phyloP scores from a whole-genome alignment of 2,329 filamentous ascomycete genomes.

The Lasiodiplodia sp. region DNA sequence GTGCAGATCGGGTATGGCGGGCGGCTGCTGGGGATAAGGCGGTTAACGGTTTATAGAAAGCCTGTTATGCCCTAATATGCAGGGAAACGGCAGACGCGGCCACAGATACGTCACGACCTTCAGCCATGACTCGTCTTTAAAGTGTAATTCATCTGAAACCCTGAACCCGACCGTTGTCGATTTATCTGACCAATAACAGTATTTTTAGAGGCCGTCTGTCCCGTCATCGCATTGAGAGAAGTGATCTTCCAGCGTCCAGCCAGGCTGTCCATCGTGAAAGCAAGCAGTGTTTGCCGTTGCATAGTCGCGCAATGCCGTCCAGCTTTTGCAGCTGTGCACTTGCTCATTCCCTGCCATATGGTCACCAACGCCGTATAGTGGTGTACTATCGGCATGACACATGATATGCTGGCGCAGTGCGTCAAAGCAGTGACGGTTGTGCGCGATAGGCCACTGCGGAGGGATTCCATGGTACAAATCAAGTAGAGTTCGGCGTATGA shows the following conservation, averaged over 20 bases:
- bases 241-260: constrained; percentile 9
- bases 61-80: not conserved
- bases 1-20: not conserved
- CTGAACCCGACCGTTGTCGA: not conserved
- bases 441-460: not conserved
- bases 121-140: not conserved
- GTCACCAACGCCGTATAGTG: not conserved
- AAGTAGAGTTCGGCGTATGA: constrained; percentile 1
- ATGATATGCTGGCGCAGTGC: constrained; percentile 6
- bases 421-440: constrained; percentile 12
- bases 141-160: not conserved
- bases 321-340: constrained; percentile 8
- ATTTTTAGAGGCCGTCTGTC: not conserved
- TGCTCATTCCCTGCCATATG: constrained; percentile 7
- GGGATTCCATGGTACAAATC: not conserved
- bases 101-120: not conserved
- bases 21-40: not conserved
- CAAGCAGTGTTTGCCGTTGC: constrained; percentile 7
- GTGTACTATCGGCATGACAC: constrained; percentile 12
- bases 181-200: not conserved
- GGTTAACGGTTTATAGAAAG: not conserved
- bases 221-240: constrained; percentile 6
- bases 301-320: constrained; percentile 8
- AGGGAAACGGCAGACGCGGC: not conserved
- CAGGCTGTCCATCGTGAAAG: constrained; percentile 7